phyloP scores from a whole-genome alignment of 1,284 basidiomycete species.

The Tremellales sp. region DNA sequence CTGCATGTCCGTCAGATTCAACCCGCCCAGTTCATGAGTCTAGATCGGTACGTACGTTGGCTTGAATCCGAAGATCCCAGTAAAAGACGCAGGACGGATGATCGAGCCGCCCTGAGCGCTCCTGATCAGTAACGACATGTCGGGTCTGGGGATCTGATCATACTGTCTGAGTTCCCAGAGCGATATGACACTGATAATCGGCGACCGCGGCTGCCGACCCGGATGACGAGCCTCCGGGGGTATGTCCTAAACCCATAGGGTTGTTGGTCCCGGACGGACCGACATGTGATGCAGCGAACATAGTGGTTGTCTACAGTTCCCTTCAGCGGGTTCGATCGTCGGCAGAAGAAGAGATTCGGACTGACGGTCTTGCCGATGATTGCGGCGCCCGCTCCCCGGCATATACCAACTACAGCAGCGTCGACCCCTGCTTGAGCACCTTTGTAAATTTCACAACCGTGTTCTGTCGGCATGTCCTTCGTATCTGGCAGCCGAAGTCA shows the following conservation, averaged over 20 bases:
- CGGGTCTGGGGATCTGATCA: too few relatives aligned
- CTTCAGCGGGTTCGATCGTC: too few relatives aligned
- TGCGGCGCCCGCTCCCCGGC: constrained; percentile 24
- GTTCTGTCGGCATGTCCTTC: constrained; percentile 30
- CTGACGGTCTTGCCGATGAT: constrained; percentile 36
- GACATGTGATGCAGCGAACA: too few relatives aligned
- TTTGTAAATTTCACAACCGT: constrained; percentile 27
- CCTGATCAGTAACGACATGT: background rate
- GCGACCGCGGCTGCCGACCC: constrained; percentile 35
- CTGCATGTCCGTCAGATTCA: background rate
- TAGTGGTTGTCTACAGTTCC: too few relatives aligned
- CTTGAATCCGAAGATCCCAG: constrained; percentile 36
- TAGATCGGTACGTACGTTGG: constrained; percentile 20
- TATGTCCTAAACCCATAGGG: constrained; percentile 24
- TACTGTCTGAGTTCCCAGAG: constrained; percentile 28
- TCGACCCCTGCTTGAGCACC: constrained; percentile 18
- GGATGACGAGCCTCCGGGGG: constrained; percentile 35
- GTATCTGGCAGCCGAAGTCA: background rate
- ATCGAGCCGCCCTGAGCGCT: constrained; percentile 21
- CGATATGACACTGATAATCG: constrained; percentile 35
- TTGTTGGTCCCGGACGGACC: too few relatives aligned
- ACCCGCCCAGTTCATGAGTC: too few relatives aligned
- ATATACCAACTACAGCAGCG: constrained; percentile 14
- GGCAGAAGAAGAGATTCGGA: too few relatives aligned
- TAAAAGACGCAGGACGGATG: constrained; percentile 34